A percentile compares a stretch with the other conserved stretches of the same genome.
These are phyloP conservation scores for Botryotinia globosa DNA, from an alignment of 2,329 filamentous ascomycete species.

Conservation along the genomic window DNA sequence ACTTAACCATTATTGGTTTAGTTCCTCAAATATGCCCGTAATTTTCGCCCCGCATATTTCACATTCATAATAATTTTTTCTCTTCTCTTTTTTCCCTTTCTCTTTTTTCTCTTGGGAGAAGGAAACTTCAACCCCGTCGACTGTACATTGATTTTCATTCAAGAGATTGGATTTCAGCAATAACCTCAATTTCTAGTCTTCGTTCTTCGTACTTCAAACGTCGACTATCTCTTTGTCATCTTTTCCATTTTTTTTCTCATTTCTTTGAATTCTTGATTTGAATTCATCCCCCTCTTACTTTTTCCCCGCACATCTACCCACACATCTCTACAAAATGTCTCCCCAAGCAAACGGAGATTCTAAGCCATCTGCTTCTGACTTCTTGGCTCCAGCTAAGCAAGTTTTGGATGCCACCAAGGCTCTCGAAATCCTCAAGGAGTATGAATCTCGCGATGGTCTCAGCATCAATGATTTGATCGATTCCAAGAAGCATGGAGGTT, in stretches of 20 bases:
- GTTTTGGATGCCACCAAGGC: conserved; percentile 73
- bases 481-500: conserved; percentile 84
- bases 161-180: conserved; percentile 40
- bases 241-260: conserved; percentile 31
- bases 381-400: conserved; percentile 40
- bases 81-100: conserved; percentile 32
- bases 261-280: conserved; percentile 38
- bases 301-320: background rate
- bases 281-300: conserved; percentile 32
- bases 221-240: conserved; percentile 41
- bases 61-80: conserved; percentile 10
- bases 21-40: background rate
- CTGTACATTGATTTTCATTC: conserved; percentile 45
- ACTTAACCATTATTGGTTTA: background rate
- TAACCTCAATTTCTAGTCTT: background rate
- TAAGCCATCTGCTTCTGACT: conserved; percentile 42
- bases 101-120: conserved; percentile 54
- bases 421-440: conserved; percentile 77
- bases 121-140: conserved; percentile 60
- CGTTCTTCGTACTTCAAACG: conserved; percentile 12
- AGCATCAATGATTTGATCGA: conserved; percentile 84
- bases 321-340: conserved; percentile 51
- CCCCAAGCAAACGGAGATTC: conserved; percentile 65
- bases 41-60: background rate
- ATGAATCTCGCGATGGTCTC: conserved; percentile 79